Base-by-base conservation (phyloP, 1,139 yeast genomes). In the Arxiozyma heterogenica region DNA sequence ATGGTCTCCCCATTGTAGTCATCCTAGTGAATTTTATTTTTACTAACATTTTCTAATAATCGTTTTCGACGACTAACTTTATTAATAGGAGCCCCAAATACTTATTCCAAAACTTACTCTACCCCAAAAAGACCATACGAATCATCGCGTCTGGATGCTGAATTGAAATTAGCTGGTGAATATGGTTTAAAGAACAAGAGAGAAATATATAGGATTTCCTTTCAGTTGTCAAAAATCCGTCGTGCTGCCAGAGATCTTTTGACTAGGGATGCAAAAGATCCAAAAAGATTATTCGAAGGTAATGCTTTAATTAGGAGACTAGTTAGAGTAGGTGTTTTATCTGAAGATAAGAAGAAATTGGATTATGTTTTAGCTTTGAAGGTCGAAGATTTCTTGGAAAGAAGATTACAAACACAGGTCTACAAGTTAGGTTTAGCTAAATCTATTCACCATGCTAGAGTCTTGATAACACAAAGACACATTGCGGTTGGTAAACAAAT, bases 241-340 rank as follows among this genome's bases (percentile, higher is more conserved):
- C 90, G 98, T 84, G 98, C 98, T 77, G 98, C 99, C 75, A 96
- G 99, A 86, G 98, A 94, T 75, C 83, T 93, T 74, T 86, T 93
- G 80, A 93, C 98, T 82, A 90, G 97, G 83, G 98, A 93, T 73
- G 98, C 93, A 83, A 93, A 93, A 85, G 98, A 93, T 80, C 97
- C 96, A 83, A 93, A 90, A 88, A 91, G 99, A 83, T 86, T 93
- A 74, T 93, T 93, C 83, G 98, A 93, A 82, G 99, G 99, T 87
- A 93, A 93, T 75, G 99, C 99, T 74, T 89, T 93, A 77, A 93
- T 64, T 61, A 64, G 68, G 62, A 64, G 68, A 64, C 57, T 64
- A 55, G 67, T 64, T 51, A 64, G 68, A 82, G 83, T 90, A 68
- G 99, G 98, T 88, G 96, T 93, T 74, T 84, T 93, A 76, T 81